Base-by-base conservation (phyloP, 2,329 filamentous ascomycete species). In the Fusarium nodosum region DNA sequence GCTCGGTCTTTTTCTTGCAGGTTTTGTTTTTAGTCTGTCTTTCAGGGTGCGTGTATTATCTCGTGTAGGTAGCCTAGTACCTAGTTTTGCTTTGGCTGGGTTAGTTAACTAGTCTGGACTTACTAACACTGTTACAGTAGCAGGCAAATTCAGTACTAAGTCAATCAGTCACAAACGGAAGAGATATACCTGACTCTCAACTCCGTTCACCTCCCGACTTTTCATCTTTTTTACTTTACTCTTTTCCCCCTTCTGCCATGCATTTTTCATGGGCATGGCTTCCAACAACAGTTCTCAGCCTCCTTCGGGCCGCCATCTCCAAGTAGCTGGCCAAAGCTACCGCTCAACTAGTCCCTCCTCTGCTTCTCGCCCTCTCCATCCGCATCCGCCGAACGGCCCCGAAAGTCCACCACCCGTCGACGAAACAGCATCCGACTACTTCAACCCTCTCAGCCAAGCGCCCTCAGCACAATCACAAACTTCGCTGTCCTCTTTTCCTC, bases 341-440 rank as follows among this genome's bases (percentile, higher is more conserved):
- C 70, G 66, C 26, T 57, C 62, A 26, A 65, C 61, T n/a, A 75
- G 69, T 38, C 71, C 41, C n/a, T 44, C 36, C 10, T 45, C 42
- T 7, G 31, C 44, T 12, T 26, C 39, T 26, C 41, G 41, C 10
- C 41, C 22, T 44, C 41, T 44, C 10, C 26, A 30, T 3, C 44
- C 44, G 26, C 68, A 15, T 55, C 72, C 18, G 8, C 61, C 60
- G 12, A 34, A 56, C n/a, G 60, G 61, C 16, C 71, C 73, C 7
- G 59, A 38, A 26, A 74, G 67, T 28, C 71, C 72, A 18, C 57
- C 52, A 7, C 71, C 73, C 36, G 9, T 66, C 46, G 67, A 68
- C 52, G 74, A 75, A 18, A 61, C 70, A 28, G 68, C 60, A 36
- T 42, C 59, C 30, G 74, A 72, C 12, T 76, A 76, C 48, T 76